Evolutionary conservation across 805 yeast species (phyloP).

Genomic region (Tetrapisispora taiwanensis): DNA sequence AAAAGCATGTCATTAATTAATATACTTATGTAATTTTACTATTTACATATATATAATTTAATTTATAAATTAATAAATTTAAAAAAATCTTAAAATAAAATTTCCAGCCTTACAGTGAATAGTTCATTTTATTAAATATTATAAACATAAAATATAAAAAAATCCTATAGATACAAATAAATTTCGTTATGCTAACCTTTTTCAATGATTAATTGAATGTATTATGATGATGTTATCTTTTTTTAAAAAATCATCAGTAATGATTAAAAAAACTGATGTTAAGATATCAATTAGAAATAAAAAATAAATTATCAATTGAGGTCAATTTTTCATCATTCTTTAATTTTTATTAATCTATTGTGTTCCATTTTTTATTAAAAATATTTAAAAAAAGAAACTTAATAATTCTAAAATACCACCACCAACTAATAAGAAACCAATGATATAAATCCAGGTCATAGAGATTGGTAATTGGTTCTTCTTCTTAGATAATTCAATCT

Average conservation of each 20-base stretch:
- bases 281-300: not conserved
- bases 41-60: too few relatives aligned
- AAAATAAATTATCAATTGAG: not conserved
- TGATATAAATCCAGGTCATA: constrained; percentile 50
- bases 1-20: not conserved
- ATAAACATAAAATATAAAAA: not conserved
- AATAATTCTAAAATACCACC: constrained; percentile 71
- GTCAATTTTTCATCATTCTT: not conserved
- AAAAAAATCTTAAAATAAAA: too few relatives aligned
- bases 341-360: not conserved
- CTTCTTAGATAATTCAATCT: constrained; percentile 28
- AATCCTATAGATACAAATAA: not conserved
- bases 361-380: not conserved
- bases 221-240: not conserved
- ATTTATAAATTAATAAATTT: too few relatives aligned
- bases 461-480: constrained; percentile 45
- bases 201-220: not conserved
- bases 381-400: constrained; percentile 39
- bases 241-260: too few relatives aligned
- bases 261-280: too few relatives aligned
- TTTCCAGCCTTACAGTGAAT: too few relatives aligned
- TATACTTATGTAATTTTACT: too few relatives aligned
- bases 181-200: not conserved
- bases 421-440: constrained; percentile 64
- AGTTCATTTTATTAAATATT: not conserved